phyloP scores from a whole-genome alignment of 2,329 filamentous ascomycete genomes.

The Plectosphaerella plurivora region DNA sequence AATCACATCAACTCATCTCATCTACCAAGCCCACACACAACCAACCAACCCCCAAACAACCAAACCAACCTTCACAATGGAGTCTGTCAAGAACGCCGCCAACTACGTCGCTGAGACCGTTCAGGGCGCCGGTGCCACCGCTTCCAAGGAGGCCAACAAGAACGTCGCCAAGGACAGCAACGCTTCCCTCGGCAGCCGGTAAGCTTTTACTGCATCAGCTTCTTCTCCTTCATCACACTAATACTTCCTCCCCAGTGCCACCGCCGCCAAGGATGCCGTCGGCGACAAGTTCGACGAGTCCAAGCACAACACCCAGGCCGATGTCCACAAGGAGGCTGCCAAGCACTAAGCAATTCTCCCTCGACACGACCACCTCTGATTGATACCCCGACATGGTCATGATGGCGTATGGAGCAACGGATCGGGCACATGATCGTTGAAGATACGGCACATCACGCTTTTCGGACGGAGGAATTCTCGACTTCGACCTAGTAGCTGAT shows the following conservation, averaged over 20 bases:
- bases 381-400: slow-evolving; percentile 11
- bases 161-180: slow-evolving; percentile 59
- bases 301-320: slow-evolving; percentile 34
- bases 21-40: slow-evolving; percentile 10
- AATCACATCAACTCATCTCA: slow-evolving; percentile 12
- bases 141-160: slow-evolving; percentile 69
- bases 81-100: slow-evolving; percentile 54
- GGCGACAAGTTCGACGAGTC: slow-evolving; percentile 40
- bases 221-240: slow-evolving; percentile 11
- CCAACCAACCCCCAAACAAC: slow-evolving; percentile 13
- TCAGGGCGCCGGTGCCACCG: slow-evolving; percentile 49
- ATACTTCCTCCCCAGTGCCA: slow-evolving; percentile 27
- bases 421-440: background rate
- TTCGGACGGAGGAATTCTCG: background rate
- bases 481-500: background rate
- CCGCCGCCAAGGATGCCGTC: slow-evolving; percentile 44
- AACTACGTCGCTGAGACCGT: slow-evolving; percentile 66
- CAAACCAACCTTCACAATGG: slow-evolving; percentile 33
- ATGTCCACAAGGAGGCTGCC: slow-evolving; percentile 31
- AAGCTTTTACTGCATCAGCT: slow-evolving; percentile 15
- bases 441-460: background rate
- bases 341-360: slow-evolving; percentile 12
- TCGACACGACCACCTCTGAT: background rate
- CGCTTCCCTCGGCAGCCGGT: slow-evolving; percentile 49
- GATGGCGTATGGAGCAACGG: slow-evolving; percentile 1